phyloP scores from a whole-genome alignment of 1,284 basidiomycete genomes.

The Malassezia nana region DNA sequence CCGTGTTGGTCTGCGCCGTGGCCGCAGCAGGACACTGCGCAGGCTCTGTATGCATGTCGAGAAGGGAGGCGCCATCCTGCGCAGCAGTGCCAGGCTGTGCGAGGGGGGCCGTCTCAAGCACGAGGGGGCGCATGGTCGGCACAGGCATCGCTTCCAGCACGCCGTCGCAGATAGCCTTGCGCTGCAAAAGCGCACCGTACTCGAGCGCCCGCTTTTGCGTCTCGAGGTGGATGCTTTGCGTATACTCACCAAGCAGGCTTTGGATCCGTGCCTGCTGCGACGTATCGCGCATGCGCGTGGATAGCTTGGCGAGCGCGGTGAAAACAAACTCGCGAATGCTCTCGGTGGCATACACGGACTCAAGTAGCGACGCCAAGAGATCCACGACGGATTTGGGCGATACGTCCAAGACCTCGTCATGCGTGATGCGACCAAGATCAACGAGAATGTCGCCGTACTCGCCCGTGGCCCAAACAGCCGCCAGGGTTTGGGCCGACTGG shows the following conservation, averaged over 20 bases:
- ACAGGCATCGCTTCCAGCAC: slow-evolving; percentile 97
- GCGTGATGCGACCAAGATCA: slow-evolving; percentile 59
- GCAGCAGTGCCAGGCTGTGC: slow-evolving; percentile 69
- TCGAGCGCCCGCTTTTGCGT: slow-evolving; percentile 92
- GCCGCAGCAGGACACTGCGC: slow-evolving; percentile 16
- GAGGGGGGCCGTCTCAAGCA: slow-evolving; percentile 56
- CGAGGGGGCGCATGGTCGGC: slow-evolving; percentile 63
- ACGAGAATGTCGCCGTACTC: slow-evolving; percentile 89
- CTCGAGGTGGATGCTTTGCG: slow-evolving; percentile 77
- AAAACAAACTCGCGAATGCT: slow-evolving; percentile 86
- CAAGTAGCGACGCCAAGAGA: slow-evolving; percentile 72
- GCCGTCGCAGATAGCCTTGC: slow-evolving; percentile 64
- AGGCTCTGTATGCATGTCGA: not conserved
- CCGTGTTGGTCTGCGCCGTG: slow-evolving; percentile 59
- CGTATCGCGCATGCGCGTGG: slow-evolving; percentile 59
- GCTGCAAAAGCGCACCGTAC: slow-evolving; percentile 70
- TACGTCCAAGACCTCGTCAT: slow-evolving; percentile 69
- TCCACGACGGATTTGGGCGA: slow-evolving; percentile 75
- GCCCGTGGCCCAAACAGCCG: slow-evolving; percentile 89
- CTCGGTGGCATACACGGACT: slow-evolving; percentile 88
- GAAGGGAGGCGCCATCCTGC: not conserved
- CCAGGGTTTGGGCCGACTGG: slow-evolving; percentile 86
- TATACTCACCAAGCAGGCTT: slow-evolving; percentile 65
- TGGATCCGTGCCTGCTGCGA: slow-evolving; percentile 62
- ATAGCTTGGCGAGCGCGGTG: slow-evolving; percentile 79